These are phyloP conservation scores for Bisporella sp. DNA, from an alignment of 2,329 filamentous ascomycete species.

Conservation along the genomic window DNA sequence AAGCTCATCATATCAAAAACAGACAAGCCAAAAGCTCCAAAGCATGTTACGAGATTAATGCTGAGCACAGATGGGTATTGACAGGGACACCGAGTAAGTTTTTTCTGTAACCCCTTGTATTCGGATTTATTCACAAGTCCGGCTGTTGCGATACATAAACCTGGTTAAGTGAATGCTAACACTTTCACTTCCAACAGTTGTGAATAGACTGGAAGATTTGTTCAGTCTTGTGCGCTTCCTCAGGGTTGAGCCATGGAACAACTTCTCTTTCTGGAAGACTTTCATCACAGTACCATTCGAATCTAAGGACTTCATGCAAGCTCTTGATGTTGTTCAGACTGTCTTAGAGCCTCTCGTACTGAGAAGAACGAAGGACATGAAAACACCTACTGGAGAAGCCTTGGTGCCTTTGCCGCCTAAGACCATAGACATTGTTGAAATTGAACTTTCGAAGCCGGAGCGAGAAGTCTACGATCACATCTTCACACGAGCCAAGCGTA, in stretches of 20 bases:
- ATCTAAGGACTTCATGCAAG: slow-evolving; percentile 86
- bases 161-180: too few species aligned
- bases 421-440: slow-evolving; percentile 75
- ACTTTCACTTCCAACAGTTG: slow-evolving; percentile 37
- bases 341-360: slow-evolving; percentile 94
- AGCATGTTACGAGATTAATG: slow-evolving; percentile 85
- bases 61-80: slow-evolving; percentile 83
- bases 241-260: slow-evolving; percentile 94
- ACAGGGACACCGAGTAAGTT: slow-evolving; percentile 73
- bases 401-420: slow-evolving; percentile 78
- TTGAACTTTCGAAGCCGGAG: slow-evolving; percentile 80
- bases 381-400: slow-evolving; percentile 76
- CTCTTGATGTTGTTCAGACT: slow-evolving; percentile 93
- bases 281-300: slow-evolving; percentile 98
- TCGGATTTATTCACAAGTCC: too few species aligned
- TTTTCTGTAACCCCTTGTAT: too few species aligned
- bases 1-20: slow-evolving; percentile 90
- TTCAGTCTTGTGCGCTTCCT: slow-evolving; percentile 91
- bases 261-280: slow-evolving; percentile 98
- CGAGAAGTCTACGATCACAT: slow-evolving; percentile 91
- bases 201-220: slow-evolving; percentile 90
- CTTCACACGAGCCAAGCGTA: slow-evolving; percentile 71
- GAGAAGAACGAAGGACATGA: slow-evolving; percentile 95
- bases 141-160: too few species aligned
- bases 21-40: slow-evolving; percentile 87